Conservation (phyloP, 495 filamentous ascomycete genomes). For the Penicillium cosmopolitanum region DNA sequence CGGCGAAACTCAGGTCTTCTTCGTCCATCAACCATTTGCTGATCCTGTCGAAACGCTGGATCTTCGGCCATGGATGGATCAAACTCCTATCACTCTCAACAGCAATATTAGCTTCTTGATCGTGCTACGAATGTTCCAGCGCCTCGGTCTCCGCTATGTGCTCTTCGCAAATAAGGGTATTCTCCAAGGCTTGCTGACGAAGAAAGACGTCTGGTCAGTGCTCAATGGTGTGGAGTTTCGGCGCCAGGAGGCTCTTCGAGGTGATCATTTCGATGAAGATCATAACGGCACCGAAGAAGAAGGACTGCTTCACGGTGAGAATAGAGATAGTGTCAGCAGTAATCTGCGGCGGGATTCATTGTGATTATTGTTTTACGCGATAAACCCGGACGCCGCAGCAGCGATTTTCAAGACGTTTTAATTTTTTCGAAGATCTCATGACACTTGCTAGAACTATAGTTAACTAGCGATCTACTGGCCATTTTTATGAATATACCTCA, state of each 20-base stretch:
- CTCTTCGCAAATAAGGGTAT: slow-evolving; percentile 81
- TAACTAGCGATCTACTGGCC: neutral
- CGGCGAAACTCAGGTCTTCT: slow-evolving; percentile 77
- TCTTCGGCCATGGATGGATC: slow-evolving; percentile 95
- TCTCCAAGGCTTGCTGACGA: slow-evolving; percentile 85
- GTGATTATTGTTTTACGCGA: slow-evolving; percentile 3
- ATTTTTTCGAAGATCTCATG: slow-evolving; percentile 12
- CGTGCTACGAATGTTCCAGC: slow-evolving; percentile 89
- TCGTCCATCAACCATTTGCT: slow-evolving; percentile 79
- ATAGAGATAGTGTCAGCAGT: slow-evolving; percentile 42
- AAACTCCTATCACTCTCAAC: slow-evolving; percentile 91
- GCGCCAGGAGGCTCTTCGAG: slow-evolving; percentile 38
- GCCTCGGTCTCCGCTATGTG: slow-evolving; percentile 87
- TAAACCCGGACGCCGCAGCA: neutral
- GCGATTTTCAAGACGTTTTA: neutral
- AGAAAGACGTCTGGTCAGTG: slow-evolving; percentile 98
- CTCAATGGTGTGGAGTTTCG: slow-evolving; percentile 77
- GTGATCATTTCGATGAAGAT: slow-evolving; percentile 40
- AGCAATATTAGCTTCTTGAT: slow-evolving; percentile 74
- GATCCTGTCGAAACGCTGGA: slow-evolving; percentile 82
- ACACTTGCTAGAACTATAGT: slow-evolving; percentile 7
- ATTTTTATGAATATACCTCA: neutral
- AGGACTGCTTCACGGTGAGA: slow-evolving; percentile 52
- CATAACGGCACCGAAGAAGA: slow-evolving; percentile 50
- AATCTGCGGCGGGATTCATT: slow-evolving; percentile 41